phyloP scores from a whole-genome alignment of 768 basidiomycete genomes.

The Lactifluus volemus region DNA sequence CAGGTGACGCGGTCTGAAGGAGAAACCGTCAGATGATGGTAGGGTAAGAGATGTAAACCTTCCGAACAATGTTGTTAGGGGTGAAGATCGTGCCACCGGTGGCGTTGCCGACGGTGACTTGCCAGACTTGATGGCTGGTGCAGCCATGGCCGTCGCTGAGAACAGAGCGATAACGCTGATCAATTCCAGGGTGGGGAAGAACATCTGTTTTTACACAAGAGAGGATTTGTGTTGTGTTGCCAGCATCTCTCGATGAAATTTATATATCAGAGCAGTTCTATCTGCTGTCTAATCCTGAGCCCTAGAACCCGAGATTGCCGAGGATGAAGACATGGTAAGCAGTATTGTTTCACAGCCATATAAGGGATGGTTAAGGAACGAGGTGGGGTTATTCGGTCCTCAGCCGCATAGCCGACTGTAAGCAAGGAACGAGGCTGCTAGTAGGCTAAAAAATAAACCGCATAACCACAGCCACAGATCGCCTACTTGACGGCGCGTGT shows the following conservation, averaged over 20 bases:
- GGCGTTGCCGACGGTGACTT: constrained; percentile 5
- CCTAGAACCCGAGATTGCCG: neutral
- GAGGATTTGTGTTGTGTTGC: neutral
- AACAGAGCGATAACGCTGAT: neutral
- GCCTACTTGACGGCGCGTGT: no score
- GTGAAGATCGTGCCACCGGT: neutral
- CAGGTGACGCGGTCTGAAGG: constrained; percentile 12
- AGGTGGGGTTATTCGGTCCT: no score
- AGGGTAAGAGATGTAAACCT: neutral
- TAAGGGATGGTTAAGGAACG: no score
- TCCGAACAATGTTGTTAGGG: constrained; percentile 6
- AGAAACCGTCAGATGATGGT: neutral
- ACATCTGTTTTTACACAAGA: neutral
- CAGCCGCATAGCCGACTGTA: no score
- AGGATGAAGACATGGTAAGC: no score
- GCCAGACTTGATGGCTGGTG: neutral
- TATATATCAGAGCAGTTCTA: neutral
- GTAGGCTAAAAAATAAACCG: no score
- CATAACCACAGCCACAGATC: no score
- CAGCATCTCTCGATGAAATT: no score
- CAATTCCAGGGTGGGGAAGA: neutral
- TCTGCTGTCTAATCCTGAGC: no score
- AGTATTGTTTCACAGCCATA: no score
- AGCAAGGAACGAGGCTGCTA: no score
- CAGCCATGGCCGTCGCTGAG: neutral